phyloP scores from a whole-genome alignment of 148 eudicot genomes.

The Pouteria glomerata region DNA sequence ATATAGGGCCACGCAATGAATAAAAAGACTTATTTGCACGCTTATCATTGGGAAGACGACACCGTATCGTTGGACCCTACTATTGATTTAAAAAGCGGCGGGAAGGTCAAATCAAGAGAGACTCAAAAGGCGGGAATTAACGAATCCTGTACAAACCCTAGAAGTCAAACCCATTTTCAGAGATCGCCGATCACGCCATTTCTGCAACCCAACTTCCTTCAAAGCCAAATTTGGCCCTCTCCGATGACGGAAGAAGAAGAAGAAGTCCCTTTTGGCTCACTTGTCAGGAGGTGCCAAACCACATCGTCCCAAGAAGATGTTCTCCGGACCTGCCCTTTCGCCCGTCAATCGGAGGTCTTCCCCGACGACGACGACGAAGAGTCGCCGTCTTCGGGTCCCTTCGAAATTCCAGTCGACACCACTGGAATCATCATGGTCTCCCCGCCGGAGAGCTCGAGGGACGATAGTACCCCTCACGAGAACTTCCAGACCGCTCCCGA shows the following conservation, averaged over 20 bases:
- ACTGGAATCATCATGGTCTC: conserved; percentile 23
- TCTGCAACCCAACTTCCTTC: background rate
- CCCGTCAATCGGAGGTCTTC: conserved; percentile 18
- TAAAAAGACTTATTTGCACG: too few species aligned
- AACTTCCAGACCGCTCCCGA: conserved; percentile 21
- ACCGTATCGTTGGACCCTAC: too few species aligned
- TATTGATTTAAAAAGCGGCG: too few species aligned
- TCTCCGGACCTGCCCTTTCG: conserved; percentile 15
- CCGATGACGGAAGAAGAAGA: conserved; percentile 16
- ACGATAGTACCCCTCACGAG: background rate
- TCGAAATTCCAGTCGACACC: conserved; percentile 10
- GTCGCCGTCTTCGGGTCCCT: background rate
- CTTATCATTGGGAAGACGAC: too few species aligned
- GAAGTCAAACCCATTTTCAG: background rate
- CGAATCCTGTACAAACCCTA: too few species aligned
- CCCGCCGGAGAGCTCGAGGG: conserved; percentile 7
- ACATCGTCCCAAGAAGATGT: conserved; percentile 35
- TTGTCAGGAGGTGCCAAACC: conserved; percentile 11
- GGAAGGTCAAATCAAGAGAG: too few species aligned
- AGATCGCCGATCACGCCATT: background rate
- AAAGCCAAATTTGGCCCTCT: background rate
- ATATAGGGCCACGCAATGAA: too few species aligned
- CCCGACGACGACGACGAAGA: conserved; percentile 9
- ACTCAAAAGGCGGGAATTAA: too few species aligned
- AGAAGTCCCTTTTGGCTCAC: conserved; percentile 18